phyloP scores from a whole-genome alignment of 2,329 filamentous ascomycete species.

The Trichoderma lentiforme region DNA sequence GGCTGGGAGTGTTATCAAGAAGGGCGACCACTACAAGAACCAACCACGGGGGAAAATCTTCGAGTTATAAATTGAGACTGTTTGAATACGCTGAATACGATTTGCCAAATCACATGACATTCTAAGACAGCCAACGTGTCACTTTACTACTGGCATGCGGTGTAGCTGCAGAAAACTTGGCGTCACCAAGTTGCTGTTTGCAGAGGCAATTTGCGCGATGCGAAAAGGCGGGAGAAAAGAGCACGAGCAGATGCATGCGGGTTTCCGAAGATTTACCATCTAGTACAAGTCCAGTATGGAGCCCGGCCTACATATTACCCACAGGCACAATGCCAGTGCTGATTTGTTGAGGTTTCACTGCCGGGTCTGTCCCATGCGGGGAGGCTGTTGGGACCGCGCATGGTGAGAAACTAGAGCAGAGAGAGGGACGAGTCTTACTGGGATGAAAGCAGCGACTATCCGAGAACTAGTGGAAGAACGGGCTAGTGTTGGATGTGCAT shows the following conservation, averaged over 20 bases:
- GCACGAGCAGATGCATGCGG: neutral
- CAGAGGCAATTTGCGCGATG: neutral
- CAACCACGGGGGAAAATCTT: neutral
- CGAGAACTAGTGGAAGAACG: neutral
- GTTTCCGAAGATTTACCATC: neutral
- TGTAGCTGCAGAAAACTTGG: neutral
- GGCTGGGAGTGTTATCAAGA: neutral
- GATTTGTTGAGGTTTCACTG: neutral
- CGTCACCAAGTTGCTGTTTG: neutral
- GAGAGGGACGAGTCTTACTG: neutral
- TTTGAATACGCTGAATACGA: neutral
- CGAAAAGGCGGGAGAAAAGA: neutral
- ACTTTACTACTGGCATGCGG: neutral
- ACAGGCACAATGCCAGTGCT: neutral
- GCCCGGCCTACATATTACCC: neutral
- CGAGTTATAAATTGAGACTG: neutral
- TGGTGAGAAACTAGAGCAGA: neutral
- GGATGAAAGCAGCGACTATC: neutral
- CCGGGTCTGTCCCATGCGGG: neutral
- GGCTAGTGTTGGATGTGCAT: neutral
- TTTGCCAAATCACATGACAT: conserved; percentile 6
- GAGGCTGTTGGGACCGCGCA: neutral
- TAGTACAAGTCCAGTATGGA: neutral
- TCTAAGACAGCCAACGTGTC: neutral
- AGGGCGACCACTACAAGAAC: neutral